Percentiles rank a stretch among this genome's conserved stretches.
Conservation (phyloP, 345 rosid genomes). For the Linum usitatissimum region DNA sequence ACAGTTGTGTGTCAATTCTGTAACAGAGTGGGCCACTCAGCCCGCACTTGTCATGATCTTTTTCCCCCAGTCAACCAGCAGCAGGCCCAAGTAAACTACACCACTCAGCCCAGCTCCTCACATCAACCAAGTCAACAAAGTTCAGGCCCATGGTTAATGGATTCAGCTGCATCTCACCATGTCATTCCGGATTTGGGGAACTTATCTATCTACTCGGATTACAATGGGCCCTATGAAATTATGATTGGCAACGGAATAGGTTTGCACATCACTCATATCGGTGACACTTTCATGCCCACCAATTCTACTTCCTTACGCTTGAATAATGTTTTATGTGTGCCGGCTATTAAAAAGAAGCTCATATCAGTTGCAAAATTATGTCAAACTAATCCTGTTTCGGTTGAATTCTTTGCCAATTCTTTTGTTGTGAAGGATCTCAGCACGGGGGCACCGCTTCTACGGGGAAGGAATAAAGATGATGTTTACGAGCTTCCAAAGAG, state of each 20-base stretch:
- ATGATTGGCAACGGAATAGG: neutral
- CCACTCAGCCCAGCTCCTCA: neutral
- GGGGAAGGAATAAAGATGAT: too few relatives aligned
- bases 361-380: too few relatives aligned
- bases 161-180: neutral
- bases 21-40: neutral
- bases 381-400: too few relatives aligned
- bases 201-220: neutral
- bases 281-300: too few relatives aligned
- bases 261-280: neutral
- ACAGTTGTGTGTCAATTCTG: neutral
- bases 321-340: neutral
- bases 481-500: too few relatives aligned
- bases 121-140: too few relatives aligned
- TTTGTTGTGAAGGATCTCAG: too few relatives aligned
- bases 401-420: too few relatives aligned
- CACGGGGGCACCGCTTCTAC: too few relatives aligned
- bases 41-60: neutral
- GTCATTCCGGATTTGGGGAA: neutral
- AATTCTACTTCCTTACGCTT: neutral
- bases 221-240: neutral
- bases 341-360: neutral
- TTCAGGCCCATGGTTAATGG: neutral
- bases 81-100: neutral
- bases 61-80: neutral